A percentile compares a stretch with the other conserved stretches of the same genome.
These are phyloP conservation scores for Dendrobium nobile DNA, from an alignment of 106 monocot genomes.

Conservation along the genomic window DNA sequence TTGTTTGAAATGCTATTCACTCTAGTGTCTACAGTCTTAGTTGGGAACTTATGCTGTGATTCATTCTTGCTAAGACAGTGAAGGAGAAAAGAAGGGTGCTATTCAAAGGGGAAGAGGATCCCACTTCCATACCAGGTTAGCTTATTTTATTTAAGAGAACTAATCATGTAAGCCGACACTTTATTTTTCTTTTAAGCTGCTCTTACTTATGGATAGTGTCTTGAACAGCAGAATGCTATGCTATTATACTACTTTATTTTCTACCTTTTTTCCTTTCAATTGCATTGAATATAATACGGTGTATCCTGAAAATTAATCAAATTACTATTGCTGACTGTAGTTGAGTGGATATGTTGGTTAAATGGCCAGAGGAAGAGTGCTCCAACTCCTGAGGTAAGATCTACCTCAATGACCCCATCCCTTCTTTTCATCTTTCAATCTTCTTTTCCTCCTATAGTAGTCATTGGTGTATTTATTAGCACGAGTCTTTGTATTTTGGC, in stretches of 20 bases:
- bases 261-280: background rate
- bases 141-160: background rate
- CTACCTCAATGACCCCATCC: background rate
- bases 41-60: background rate
- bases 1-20: background rate
- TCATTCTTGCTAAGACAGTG: constrained; percentile 23
- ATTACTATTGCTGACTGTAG: constrained; percentile 31
- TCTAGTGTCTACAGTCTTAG: background rate
- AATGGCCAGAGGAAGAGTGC: constrained; percentile 94
- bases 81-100: constrained; percentile 95
- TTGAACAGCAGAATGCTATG: constrained; percentile 2
- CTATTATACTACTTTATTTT: background rate
- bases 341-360: constrained; percentile 99
- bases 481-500: background rate
- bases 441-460: background rate
- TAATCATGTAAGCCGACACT: background rate
- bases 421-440: background rate
- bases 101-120: constrained; percentile 84
- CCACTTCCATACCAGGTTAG: constrained; percentile 87
- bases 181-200: background rate
- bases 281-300: background rate
- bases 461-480: background rate
- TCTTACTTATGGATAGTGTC: background rate
- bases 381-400: constrained; percentile 78
- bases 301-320: constrained; percentile 13